These are phyloP conservation scores for Crotalaria pallida DNA, from an alignment of 306 rosid species.

Conservation along the genomic window DNA sequence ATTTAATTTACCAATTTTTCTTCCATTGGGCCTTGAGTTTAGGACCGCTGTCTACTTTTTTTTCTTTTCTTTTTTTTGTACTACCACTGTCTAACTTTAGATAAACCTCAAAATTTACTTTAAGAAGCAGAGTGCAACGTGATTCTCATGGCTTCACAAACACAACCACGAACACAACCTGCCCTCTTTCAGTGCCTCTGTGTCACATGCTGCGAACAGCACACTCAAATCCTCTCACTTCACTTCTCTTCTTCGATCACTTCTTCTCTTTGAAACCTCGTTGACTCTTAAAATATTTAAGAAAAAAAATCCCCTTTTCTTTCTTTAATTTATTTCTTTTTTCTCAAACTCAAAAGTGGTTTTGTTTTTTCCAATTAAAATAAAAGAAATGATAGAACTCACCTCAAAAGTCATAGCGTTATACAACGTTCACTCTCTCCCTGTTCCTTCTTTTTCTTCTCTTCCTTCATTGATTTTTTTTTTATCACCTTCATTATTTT, in stretches of 20 bases:
- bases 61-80: too few relatives aligned
- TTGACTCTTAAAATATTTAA: neutral
- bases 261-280: neutral
- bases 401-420: neutral
- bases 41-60: too few relatives aligned
- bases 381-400: neutral
- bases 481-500: neutral
- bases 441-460: too few relatives aligned
- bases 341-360: neutral
- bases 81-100: neutral
- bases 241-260: neutral
- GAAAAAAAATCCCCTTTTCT: neutral
- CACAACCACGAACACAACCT: neutral
- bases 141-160: conserved; percentile 12
- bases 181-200: neutral
- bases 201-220: conserved; percentile 47
- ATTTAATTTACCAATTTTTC: neutral
- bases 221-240: conserved; percentile 11
- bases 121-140: neutral
- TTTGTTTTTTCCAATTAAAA: neutral
- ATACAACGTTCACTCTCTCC: neutral
- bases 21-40: neutral
- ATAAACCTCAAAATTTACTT: neutral
- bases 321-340: too few relatives aligned
- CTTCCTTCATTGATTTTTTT: neutral